Base-by-base conservation (phyloP, 345 rosid genomes). In the Gossypium stocksii region DNA sequence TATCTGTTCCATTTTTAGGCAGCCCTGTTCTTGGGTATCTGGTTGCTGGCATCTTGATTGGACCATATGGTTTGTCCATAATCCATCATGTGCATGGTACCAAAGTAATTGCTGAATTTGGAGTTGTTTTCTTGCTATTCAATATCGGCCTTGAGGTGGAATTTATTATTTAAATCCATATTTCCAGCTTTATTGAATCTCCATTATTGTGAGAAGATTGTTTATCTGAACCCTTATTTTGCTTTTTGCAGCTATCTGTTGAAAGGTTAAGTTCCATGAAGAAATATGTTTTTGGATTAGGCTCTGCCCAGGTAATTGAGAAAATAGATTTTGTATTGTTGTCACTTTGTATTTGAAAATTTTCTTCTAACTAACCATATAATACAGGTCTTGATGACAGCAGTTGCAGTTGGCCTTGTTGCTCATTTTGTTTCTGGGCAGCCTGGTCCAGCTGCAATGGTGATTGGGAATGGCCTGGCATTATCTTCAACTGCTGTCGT, bases 251-350 rank as follows among this genome's bases (percentile, higher is more conserved):
- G 98, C 97, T 94, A 45, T 94, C 98, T 77, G 98, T 94, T 85
- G 98, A 94, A 85, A 89, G 98, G 81, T 91, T 94, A 76, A 94
- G 93, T 82, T 90, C 98, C 83, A 94, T 94, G 97, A 94, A 94
- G 91, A 94, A 92, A 80, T 94, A 94, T 80, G 97, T 94, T 74
- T 94, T 94, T 72, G 98, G 98, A 75, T 83, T 94, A 77, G 98
- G 98, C 77, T 87, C 98, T 44, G 89, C 97, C 72, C 98, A 94
- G 97, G 97, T 92, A 75, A 85, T 68, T 68, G 38, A 64, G 70
- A 70, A 74, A 74, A 74, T 68, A 62, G 5, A 57, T 61, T 54
- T 74, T 76, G 10, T 69, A 78, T 59, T 14, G 9, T 60, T 25
- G 1, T 15, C 65, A 60, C 46, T 34, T 65, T 62, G 14, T 17